A percentile compares a stretch with the other conserved stretches of the same genome.
Evolutionary conservation across 495 filamentous ascomycete species (phyloP).

Genomic region (Aspergillus bridgeri): DNA sequence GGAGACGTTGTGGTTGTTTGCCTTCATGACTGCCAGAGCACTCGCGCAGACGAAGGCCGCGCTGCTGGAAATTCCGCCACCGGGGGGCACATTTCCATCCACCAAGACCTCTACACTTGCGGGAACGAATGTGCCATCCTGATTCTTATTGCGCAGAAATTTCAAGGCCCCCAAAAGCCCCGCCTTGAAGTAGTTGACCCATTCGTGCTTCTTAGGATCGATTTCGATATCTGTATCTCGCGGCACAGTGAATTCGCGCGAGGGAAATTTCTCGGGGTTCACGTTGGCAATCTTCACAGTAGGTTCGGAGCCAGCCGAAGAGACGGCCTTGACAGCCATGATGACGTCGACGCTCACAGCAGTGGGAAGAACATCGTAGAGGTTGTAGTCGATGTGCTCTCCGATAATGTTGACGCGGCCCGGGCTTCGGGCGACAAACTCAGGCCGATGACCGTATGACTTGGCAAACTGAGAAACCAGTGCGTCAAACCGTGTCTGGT

Average conservation of each 20-base stretch:
- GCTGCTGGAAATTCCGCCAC: slow-evolving; percentile 88
- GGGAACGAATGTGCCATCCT: slow-evolving; percentile 52
- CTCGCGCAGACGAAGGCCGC: slow-evolving; percentile 92
- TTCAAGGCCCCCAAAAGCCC: slow-evolving; percentile 79
- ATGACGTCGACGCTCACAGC: slow-evolving; percentile 88
- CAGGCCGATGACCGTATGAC: slow-evolving; percentile 64
- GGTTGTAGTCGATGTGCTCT: slow-evolving; percentile 98
- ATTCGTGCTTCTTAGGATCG: slow-evolving; percentile 80
- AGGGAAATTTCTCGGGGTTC: slow-evolving; percentile 68
- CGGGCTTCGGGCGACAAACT: slow-evolving; percentile 86
- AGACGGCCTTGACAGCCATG: slow-evolving; percentile 70
- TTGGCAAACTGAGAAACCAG: slow-evolving; percentile 70
- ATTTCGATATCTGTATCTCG: slow-evolving; percentile 67
- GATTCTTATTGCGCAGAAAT: slow-evolving; percentile 66
- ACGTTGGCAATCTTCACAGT: slow-evolving; percentile 74
- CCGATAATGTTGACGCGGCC: slow-evolving; percentile 98
- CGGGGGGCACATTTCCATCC: slow-evolving; percentile 87
- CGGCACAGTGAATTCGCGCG: slow-evolving; percentile 71
- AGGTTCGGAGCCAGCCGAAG: slow-evolving; percentile 37
- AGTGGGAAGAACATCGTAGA: slow-evolving; percentile 95
- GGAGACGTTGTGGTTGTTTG: slow-evolving; percentile 80
- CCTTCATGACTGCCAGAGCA: slow-evolving; percentile 81
- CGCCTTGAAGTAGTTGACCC: slow-evolving; percentile 98
- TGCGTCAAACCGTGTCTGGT: slow-evolving; percentile 61
- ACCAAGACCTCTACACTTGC: slow-evolving; percentile 83